Evolutionary conservation across 2,329 filamentous ascomycete genomes (phyloP).

Genomic region (Alternaria consortialis): DNA sequence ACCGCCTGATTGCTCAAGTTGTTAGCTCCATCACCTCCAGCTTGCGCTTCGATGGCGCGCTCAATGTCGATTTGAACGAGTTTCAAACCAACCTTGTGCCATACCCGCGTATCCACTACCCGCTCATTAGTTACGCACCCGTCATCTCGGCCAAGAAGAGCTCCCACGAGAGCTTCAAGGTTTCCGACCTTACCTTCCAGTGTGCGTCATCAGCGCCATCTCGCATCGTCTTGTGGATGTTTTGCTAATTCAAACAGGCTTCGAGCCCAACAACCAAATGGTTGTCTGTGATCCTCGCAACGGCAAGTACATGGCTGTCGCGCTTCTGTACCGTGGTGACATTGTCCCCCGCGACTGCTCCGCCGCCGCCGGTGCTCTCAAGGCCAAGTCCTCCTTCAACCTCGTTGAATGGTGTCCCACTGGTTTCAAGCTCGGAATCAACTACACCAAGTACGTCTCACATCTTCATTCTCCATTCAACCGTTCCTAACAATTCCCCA

Average conservation of each 20-base stretch:
- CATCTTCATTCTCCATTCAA: neutral
- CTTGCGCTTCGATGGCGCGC: conserved; percentile 74
- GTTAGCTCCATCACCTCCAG: conserved; percentile 79
- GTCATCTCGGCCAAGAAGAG: conserved; percentile 78
- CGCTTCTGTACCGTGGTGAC: conserved; percentile 75
- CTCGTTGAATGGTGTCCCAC: conserved; percentile 79
- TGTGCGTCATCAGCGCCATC: conserved; percentile 56
- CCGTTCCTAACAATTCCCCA: conserved; percentile 59
- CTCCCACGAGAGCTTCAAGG: conserved; percentile 87
- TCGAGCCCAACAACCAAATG: conserved; percentile 83
- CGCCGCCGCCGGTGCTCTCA: conserved; percentile 71
- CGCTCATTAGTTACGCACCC: conserved; percentile 75
- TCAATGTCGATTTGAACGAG: conserved; percentile 79
- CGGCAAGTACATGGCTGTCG: conserved; percentile 80
- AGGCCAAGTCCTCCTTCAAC: conserved; percentile 77
- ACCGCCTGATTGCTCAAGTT: conserved; percentile 76
- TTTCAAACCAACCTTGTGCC: conserved; percentile 81
- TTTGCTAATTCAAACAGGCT: conserved; percentile 61
- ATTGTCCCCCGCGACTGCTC: conserved; percentile 75
- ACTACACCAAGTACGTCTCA: conserved; percentile 66
- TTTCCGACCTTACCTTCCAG: conserved; percentile 77
- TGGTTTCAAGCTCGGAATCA: conserved; percentile 79
- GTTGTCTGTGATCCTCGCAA: conserved; percentile 77
- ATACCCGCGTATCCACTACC: conserved; percentile 78
- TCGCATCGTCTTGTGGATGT: conserved; percentile 1